Percentiles rank a stretch among this genome's conserved stretches.
Evolutionary conservation across 208 protist species (phyloP).

Genomic region (Porcisia deanei): DNA sequence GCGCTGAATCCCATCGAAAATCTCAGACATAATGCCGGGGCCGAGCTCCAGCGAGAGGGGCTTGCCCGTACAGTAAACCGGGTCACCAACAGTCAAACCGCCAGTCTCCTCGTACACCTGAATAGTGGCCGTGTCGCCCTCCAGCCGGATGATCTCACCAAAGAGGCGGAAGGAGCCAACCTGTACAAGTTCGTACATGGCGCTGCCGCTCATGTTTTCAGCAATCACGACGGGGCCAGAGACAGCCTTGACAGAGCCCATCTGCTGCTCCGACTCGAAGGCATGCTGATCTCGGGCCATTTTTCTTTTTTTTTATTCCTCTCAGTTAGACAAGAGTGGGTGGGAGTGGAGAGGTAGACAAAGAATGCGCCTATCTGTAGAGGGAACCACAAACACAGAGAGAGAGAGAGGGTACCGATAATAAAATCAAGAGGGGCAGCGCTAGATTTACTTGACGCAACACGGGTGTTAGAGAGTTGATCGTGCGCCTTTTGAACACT

Average conservation of each 20-base stretch:
- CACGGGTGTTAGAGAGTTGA: not conserved
- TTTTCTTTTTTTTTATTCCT: not conserved
- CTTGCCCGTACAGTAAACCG: conserved; percentile 98
- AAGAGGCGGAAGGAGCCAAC: conserved; percentile 98
- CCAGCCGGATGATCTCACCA: conserved; percentile 99
- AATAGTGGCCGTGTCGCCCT: conserved; percentile 99
- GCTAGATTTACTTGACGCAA: not conserved
- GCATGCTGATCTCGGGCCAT: conserved; percentile 67
- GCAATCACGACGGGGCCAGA: conserved; percentile 99
- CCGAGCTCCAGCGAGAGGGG: conserved; percentile 99
- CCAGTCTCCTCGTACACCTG: conserved; percentile 99
- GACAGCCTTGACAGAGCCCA: conserved; percentile 90
- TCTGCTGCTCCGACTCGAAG: conserved; percentile 80
- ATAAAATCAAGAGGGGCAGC: not conserved
- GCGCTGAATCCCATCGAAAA: conserved; percentile 99
- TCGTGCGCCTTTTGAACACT: not conserved
- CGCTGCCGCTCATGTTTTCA: conserved; percentile 98
- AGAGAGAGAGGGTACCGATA: no score
- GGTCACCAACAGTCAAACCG: conserved; percentile 99
- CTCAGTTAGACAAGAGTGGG: no score
- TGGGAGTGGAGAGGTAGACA: not conserved
- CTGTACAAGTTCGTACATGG: conserved; percentile 99
- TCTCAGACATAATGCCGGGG: conserved; percentile 99
- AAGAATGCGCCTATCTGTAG: not conserved
- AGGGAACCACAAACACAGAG: not conserved